A percentile compares a stretch with the other conserved stretches of the same genome.
These are phyloP conservation scores for Lentithecium fluviatile DNA, from an alignment of 495 filamentous ascomycete species.

Conservation along the genomic window DNA sequence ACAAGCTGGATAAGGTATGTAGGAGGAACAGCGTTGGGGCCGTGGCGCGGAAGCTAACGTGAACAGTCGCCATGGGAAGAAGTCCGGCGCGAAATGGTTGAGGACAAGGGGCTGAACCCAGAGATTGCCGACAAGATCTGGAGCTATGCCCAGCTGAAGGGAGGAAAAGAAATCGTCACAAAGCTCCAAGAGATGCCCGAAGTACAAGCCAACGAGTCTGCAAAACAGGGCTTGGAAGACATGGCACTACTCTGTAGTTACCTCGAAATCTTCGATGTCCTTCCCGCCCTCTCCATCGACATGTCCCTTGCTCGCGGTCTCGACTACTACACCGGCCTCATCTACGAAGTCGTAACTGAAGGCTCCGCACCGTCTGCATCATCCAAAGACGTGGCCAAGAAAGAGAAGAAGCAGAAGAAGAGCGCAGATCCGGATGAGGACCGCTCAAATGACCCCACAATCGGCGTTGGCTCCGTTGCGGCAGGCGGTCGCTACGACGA, in stretches of 20 bases:
- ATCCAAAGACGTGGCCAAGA: slow-evolving; percentile 32
- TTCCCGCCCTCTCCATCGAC: slow-evolving; percentile 75
- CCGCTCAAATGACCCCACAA: slow-evolving; percentile 73
- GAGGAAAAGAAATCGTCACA: slow-evolving; percentile 42
- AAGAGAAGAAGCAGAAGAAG: slow-evolving; percentile 62
- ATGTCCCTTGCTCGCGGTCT: slow-evolving; percentile 80
- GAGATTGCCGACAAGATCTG: slow-evolving; percentile 83
- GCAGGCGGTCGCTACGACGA: slow-evolving; percentile 93
- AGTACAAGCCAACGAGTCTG: slow-evolving; percentile 64
- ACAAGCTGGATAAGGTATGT: slow-evolving; percentile 81
- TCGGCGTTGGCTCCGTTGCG: slow-evolving; percentile 83
- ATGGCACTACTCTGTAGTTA: slow-evolving; percentile 81
- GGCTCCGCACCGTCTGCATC: slow-evolving; percentile 65
- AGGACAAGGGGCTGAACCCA: slow-evolving; percentile 77
- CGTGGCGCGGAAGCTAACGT: slow-evolving; percentile 1
- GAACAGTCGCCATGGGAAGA: slow-evolving; percentile 71
- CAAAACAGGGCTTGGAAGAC: slow-evolving; percentile 75
- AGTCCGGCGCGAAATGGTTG: slow-evolving; percentile 87
- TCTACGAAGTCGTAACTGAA: slow-evolving; percentile 88
- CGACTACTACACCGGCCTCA: slow-evolving; percentile 93
- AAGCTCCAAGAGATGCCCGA: slow-evolving; percentile 60
- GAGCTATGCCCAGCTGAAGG: slow-evolving; percentile 70
- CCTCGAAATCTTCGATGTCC: slow-evolving; percentile 69
- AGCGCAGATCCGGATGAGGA: slow-evolving; percentile 61
- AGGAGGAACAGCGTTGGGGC: not conserved